phyloP scores from a whole-genome alignment of 257 asterid genomes.

The Ballota nigra region DNA sequence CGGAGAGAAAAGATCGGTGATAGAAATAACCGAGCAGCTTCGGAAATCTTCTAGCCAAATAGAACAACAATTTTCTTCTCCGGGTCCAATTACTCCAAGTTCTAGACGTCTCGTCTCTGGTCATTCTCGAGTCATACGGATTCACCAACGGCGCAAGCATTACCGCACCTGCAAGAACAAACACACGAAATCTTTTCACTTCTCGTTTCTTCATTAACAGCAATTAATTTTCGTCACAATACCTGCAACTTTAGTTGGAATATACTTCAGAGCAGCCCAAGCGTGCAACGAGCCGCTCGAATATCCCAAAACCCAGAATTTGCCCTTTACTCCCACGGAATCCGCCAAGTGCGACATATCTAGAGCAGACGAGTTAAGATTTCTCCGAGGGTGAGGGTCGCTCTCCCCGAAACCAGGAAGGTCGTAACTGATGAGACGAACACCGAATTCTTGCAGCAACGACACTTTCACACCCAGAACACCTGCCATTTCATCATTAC shows the following conservation, averaged over 20 bases:
- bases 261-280: constrained; percentile 84
- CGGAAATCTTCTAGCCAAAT: constrained; percentile 73
- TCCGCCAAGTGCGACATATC: constrained; percentile 70
- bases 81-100: constrained; percentile 73
- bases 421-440: constrained; percentile 72
- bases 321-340: constrained; percentile 51
- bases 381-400: constrained; percentile 64
- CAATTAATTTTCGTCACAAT: background rate
- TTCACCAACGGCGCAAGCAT: constrained; percentile 79
- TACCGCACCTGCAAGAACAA: constrained; percentile 57
- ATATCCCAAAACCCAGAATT: constrained; percentile 81
- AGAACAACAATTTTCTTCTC: constrained; percentile 47
- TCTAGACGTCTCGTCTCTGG: constrained; percentile 60
- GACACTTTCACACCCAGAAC: constrained; percentile 54
- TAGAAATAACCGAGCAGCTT: constrained; percentile 61
- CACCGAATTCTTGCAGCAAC: constrained; percentile 76
- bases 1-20: constrained; percentile 64
- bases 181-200: too few species aligned
- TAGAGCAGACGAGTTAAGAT: constrained; percentile 72
- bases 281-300: constrained; percentile 79
- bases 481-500: constrained; percentile 45
- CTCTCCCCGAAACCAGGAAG: constrained; percentile 98
- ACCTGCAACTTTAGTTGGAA: constrained; percentile 76
- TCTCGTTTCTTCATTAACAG: too few species aligned
- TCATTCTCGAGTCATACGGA: constrained; percentile 79